A percentile compares a stretch with the other conserved stretches of the same genome.
Evolutionary conservation across 768 basidiomycete genomes (phyloP).

Genomic region (Lactarius quietus): DNA sequence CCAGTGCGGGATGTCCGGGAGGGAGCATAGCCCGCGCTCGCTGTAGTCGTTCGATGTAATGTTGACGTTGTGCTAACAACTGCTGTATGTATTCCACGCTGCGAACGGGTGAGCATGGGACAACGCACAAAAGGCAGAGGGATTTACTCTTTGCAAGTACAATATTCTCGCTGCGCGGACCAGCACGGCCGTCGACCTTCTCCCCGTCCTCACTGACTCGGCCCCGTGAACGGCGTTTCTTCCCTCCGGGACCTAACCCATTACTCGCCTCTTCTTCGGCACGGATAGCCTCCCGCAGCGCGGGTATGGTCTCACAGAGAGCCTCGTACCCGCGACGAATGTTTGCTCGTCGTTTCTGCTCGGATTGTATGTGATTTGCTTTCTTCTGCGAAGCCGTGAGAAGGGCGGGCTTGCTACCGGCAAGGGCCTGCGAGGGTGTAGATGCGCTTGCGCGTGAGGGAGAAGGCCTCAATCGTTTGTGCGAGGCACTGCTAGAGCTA

Average conservation of each 20-base stretch:
- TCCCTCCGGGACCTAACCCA: slow-evolving; percentile 36
- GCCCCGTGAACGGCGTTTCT: slow-evolving; percentile 28
- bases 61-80: slow-evolving; percentile 56
- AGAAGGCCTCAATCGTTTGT: slow-evolving; percentile 21
- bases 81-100: slow-evolving; percentile 88
- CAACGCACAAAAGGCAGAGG: slow-evolving; percentile 14
- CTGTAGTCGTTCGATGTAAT: slow-evolving; percentile 55
- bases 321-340: slow-evolving; percentile 88
- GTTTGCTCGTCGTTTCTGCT: slow-evolving; percentile 91
- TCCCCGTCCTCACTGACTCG: slow-evolving; percentile 48
- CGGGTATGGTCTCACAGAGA: slow-evolving; percentile 78
- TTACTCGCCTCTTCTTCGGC: slow-evolving; percentile 62
- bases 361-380: slow-evolving; percentile 89
- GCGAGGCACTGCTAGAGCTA: slow-evolving; percentile 1
- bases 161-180: slow-evolving; percentile 87
- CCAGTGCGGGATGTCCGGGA: slow-evolving; percentile 55
- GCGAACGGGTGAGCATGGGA: slow-evolving; percentile 11
- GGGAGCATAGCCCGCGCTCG: slow-evolving; percentile 56
- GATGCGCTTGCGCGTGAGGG: slow-evolving; percentile 17
- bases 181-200: slow-evolving; percentile 77
- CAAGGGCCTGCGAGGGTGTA: slow-evolving; percentile 21
- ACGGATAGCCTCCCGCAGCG: slow-evolving; percentile 73
- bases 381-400: slow-evolving; percentile 86
- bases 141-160: slow-evolving; percentile 82
- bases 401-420: slow-evolving; percentile 39